phyloP scores from a whole-genome alignment of 2,329 filamentous ascomycete genomes.

The Aspergillus awamori region DNA sequence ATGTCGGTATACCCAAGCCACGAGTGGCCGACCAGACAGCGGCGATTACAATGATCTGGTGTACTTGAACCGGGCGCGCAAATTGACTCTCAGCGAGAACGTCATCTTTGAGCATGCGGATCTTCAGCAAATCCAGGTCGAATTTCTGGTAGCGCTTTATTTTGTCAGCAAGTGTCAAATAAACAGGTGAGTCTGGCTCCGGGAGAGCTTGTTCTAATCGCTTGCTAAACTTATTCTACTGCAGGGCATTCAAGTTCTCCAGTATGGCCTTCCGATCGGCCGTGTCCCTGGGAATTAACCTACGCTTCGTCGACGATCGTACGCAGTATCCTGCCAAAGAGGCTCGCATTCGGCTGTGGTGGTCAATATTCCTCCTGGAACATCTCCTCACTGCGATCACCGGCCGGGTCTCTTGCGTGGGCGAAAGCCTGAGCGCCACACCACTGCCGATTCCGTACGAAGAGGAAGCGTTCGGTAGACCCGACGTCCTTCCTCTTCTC shows the following conservation, averaged over 20 bases:
- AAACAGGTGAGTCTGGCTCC: constrained; percentile 38
- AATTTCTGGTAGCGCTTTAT: constrained; percentile 45
- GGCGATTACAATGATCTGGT: constrained; percentile 40
- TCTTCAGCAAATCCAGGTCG: constrained; percentile 48
- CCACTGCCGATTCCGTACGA: constrained; percentile 42
- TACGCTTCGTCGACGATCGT: constrained; percentile 40
- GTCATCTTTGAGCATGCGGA: constrained; percentile 46
- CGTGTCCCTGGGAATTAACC: constrained; percentile 45
- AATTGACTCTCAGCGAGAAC: constrained; percentile 39
- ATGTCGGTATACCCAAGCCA: constrained; percentile 42
- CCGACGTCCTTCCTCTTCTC: constrained; percentile 30
- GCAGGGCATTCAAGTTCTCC: constrained; percentile 45
- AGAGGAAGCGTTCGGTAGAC: constrained; percentile 38
- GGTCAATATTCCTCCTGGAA: constrained; percentile 47
- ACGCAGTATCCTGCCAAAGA: constrained; percentile 44
- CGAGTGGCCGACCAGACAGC: constrained; percentile 21
- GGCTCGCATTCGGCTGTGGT: constrained; percentile 47
- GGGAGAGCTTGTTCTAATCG: not conserved
- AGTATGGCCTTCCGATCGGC: constrained; percentile 46
- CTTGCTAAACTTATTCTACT: not conserved
- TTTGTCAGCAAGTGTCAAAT: constrained; percentile 44
- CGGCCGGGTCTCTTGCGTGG: constrained; percentile 44
- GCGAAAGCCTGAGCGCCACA: constrained; percentile 42
- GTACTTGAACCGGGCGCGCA: constrained; percentile 45
- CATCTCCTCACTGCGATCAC: constrained; percentile 47